Percentiles rank a stretch among this genome's conserved stretches.
Conservation (phyloP, 2,329 filamentous ascomycete genomes). For the Colletotrichum lupini region DNA sequence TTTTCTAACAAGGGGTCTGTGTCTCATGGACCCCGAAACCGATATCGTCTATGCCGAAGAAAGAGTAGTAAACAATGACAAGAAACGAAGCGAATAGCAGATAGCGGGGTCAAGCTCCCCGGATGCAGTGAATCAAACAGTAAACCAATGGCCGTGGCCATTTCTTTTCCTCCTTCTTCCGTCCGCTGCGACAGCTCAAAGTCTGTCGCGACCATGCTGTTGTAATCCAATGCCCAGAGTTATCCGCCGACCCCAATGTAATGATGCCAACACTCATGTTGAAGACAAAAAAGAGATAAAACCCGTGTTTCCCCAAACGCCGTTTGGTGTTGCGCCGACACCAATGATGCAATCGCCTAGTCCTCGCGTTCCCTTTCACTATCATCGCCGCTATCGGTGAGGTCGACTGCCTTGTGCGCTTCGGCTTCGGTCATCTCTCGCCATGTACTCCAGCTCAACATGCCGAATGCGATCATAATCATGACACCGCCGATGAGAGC, state of each 20-base stretch:
- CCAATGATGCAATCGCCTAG: conserved; percentile 25
- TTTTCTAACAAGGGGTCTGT: background rate
- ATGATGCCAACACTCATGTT: conserved; percentile 18
- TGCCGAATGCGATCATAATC: conserved; percentile 88
- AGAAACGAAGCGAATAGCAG: background rate
- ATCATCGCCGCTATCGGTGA: conserved; percentile 58
- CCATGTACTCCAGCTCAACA: conserved; percentile 92
- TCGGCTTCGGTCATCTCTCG: conserved; percentile 90
- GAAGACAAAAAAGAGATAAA: conserved; percentile 11
- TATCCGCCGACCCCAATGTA: conserved; percentile 2
- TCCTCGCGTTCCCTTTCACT: conserved; percentile 52
- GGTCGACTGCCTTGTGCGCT: conserved; percentile 64
- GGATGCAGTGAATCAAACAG: background rate
- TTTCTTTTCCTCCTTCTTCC: background rate
- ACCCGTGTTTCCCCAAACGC: conserved; percentile 24
- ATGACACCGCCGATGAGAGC: conserved; percentile 85
- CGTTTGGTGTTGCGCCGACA: conserved; percentile 20
- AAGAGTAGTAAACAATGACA: background rate
- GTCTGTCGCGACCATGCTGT: conserved; percentile 11
- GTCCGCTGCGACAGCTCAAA: conserved; percentile 3
- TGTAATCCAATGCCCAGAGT: conserved; percentile 11
- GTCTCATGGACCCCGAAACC: background rate
- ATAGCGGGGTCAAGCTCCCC: background rate
- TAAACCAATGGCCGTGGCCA: background rate
- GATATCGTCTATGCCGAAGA: background rate